Evolutionary conservation across 352 stramenopile species (phyloP).

Genomic region (Globisporangium nagaii): DNA sequence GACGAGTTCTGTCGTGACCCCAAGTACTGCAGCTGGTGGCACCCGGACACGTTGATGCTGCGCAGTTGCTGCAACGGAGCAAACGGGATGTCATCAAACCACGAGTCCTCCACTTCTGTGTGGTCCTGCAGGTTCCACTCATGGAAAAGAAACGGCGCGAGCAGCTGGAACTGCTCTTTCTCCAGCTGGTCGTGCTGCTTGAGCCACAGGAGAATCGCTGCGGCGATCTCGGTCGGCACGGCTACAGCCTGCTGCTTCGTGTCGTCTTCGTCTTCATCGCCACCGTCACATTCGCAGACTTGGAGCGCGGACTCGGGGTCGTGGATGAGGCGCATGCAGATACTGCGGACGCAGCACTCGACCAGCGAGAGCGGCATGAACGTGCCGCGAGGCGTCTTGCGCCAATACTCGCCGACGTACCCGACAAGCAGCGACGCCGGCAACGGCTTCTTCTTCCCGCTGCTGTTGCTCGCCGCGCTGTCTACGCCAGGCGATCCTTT

Average conservation of each 20-base stretch:
- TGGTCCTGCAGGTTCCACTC: conserved; percentile 53
- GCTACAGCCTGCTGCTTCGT: conserved; percentile 4
- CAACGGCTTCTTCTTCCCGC: conserved; percentile 1
- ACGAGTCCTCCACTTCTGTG: conserved; percentile 49
- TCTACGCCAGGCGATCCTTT: background rate
- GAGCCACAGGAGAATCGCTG: conserved; percentile 41
- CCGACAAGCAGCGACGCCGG: conserved; percentile 7
- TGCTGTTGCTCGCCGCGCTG: background rate
- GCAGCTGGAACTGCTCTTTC: conserved; percentile 45
- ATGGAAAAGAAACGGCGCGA: conserved; percentile 45
- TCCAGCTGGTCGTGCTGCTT: conserved; percentile 47
- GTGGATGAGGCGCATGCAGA: conserved; percentile 42
- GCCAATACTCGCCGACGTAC: conserved; percentile 52
- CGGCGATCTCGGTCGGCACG: conserved; percentile 41
- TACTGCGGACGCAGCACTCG: conserved; percentile 45
- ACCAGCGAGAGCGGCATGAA: conserved; percentile 48
- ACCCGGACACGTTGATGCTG: conserved; percentile 53
- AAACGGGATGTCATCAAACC: conserved; percentile 52
- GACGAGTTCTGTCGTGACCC: conserved; percentile 22
- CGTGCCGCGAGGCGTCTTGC: conserved; percentile 26
- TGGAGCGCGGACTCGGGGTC: conserved; percentile 15
- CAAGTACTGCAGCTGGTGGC: conserved; percentile 41
- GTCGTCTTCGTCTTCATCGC: background rate
- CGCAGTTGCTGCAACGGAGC: conserved; percentile 41
- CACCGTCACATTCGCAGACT: background rate